Conservation (phyloP, 2,329 filamentous ascomycete genomes). For the Ampelomyces quisqualis region DNA sequence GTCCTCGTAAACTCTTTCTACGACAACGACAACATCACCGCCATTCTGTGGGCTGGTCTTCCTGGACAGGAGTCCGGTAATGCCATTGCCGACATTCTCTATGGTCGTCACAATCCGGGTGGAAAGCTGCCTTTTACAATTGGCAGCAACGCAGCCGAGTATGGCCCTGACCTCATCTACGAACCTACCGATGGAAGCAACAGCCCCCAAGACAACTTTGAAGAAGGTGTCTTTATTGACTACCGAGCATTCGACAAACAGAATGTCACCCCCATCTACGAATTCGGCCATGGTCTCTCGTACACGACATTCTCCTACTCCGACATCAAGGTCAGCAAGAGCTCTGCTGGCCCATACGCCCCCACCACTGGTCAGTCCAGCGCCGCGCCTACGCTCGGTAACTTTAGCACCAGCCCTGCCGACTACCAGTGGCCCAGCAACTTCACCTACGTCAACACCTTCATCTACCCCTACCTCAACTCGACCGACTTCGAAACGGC, state of each 20-base stretch:
- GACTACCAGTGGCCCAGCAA: slow-evolving; percentile 69
- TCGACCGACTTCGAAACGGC: slow-evolving; percentile 59
- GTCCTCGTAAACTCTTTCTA: slow-evolving; percentile 76
- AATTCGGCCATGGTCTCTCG: slow-evolving; percentile 78
- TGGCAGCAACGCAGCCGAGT: slow-evolving; percentile 66
- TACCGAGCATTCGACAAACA: slow-evolving; percentile 72
- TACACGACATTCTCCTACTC: slow-evolving; percentile 79
- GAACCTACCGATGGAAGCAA: slow-evolving; percentile 66
- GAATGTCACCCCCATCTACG: slow-evolving; percentile 68
- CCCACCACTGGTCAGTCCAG: slow-evolving; percentile 63
- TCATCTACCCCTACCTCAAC: slow-evolving; percentile 75
- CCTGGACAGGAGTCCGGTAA: slow-evolving; percentile 85
- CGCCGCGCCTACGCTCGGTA: slow-evolving; percentile 65
- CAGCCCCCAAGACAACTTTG: slow-evolving; percentile 71
- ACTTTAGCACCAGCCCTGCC: slow-evolving; percentile 60
- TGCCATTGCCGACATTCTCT: slow-evolving; percentile 77
- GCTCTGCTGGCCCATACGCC: slow-evolving; percentile 54
- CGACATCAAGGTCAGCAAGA: slow-evolving; percentile 60
- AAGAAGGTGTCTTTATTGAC: slow-evolving; percentile 79
- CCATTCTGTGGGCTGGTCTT: slow-evolving; percentile 77
- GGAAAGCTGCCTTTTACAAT: slow-evolving; percentile 81
- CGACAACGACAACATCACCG: slow-evolving; percentile 74
- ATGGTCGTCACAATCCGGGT: slow-evolving; percentile 74
- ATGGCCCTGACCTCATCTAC: slow-evolving; percentile 68
- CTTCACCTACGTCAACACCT: slow-evolving; percentile 55